A percentile compares a stretch with the other conserved stretches of the same genome.
phyloP scores from a whole-genome alignment of 2,329 filamentous ascomycete species.

The Aspergillus chevalieri region DNA sequence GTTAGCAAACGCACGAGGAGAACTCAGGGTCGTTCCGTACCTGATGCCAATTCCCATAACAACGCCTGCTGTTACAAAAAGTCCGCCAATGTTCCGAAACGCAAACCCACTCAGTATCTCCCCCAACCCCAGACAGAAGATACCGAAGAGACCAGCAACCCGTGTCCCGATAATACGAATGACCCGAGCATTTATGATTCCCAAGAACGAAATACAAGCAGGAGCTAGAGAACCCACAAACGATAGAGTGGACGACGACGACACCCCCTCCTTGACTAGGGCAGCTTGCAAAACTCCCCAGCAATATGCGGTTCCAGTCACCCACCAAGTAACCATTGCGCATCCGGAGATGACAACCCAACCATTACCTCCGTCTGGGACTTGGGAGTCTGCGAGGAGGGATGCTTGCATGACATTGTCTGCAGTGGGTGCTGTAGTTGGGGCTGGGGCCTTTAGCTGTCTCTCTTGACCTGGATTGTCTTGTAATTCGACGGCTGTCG shows the following conservation, averaged over 20 bases:
- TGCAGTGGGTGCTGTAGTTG: background rate
- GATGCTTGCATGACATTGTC: conserved; percentile 41
- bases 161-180: conserved; percentile 47
- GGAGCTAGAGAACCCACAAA: conserved; percentile 54
- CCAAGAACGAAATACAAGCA: conserved; percentile 48
- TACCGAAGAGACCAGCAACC: conserved; percentile 43
- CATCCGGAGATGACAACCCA: conserved; percentile 46
- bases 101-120: conserved; percentile 46
- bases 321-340: conserved; percentile 51
- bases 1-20: conserved; percentile 17
- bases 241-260: conserved; percentile 48
- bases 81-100: conserved; percentile 38
- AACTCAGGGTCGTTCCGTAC: conserved; percentile 15
- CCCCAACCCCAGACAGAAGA: conserved; percentile 46
- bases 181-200: conserved; percentile 48
- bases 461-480: background rate
- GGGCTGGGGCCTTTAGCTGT: background rate
- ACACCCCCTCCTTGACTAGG: conserved; percentile 45
- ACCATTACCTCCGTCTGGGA: conserved; percentile 24
- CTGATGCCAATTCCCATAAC: conserved; percentile 42
- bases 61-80: conserved; percentile 48
- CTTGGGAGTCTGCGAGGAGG: conserved; percentile 39
- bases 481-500: background rate
- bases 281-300: conserved; percentile 58
- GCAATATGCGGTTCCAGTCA: conserved; percentile 50